Percentiles rank a stretch among this genome's conserved stretches.
These are phyloP conservation scores for Didymella pinodella DNA, from an alignment of 2,329 filamentous ascomycete genomes.

Conservation along the genomic window DNA sequence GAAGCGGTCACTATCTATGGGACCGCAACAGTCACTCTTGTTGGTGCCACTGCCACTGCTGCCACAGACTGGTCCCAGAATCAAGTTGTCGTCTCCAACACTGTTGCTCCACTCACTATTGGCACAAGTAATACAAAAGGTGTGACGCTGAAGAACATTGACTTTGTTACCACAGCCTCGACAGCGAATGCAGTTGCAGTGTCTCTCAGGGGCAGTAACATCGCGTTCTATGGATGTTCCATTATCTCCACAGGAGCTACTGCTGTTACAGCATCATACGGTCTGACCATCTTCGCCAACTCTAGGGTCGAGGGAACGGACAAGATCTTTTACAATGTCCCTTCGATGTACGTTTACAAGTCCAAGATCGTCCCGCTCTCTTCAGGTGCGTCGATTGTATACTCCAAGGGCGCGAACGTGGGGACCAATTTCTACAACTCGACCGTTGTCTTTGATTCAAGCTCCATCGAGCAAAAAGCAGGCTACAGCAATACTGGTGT, in stretches of 20 bases:
- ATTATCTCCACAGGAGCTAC: constrained; percentile 52
- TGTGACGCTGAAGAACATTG: constrained; percentile 52
- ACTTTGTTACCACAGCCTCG: constrained; percentile 45
- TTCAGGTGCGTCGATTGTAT: constrained; percentile 49
- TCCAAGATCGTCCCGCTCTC: constrained; percentile 54
- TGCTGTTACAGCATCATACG: constrained; percentile 40
- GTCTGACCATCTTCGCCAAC: constrained; percentile 53
- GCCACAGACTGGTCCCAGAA: constrained; percentile 49
- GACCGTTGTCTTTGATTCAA: constrained; percentile 54
- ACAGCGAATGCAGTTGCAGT: constrained; percentile 35
- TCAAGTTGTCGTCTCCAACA: constrained; percentile 48
- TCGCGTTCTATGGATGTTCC: constrained; percentile 57
- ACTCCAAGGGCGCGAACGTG: constrained; percentile 49
- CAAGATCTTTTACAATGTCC: constrained; percentile 54
- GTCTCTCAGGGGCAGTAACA: constrained; percentile 50
- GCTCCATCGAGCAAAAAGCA: constrained; percentile 45
- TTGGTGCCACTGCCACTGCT: constrained; percentile 43
- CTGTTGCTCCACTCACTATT: constrained; percentile 41
- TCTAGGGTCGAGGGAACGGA: constrained; percentile 57
- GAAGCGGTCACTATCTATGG: constrained; percentile 54
- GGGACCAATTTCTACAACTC: constrained; percentile 44
- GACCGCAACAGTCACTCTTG: constrained; percentile 54
- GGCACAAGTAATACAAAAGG: constrained; percentile 42
- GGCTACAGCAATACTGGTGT: constrained; percentile 52
- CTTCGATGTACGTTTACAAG: constrained; percentile 54